Evolutionary conservation across 169 alveolate species (phyloP).

Genomic region (Plasmodium billcollinsi): DNA sequence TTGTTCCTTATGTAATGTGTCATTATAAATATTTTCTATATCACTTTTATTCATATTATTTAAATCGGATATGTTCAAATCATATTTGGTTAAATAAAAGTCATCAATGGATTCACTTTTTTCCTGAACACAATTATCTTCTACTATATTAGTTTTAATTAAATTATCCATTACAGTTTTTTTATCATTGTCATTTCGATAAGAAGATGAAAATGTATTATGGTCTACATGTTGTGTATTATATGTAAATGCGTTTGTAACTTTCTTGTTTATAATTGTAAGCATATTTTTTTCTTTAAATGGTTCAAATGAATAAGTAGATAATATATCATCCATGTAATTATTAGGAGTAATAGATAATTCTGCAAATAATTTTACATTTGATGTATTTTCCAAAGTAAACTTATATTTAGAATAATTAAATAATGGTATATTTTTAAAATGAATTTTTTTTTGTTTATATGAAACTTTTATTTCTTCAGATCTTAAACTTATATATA

Average conservation of each 20-base stretch:
- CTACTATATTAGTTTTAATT: background rate
- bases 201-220: background rate
- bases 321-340: slow-evolving; percentile 47
- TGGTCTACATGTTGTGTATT: background rate
- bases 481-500: slow-evolving; percentile 61
- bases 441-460: slow-evolving; percentile 58
- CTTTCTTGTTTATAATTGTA: slow-evolving; percentile 9
- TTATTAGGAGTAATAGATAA: slow-evolving; percentile 36
- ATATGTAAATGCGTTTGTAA: background rate
- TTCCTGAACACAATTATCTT: background rate
- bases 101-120: slow-evolving; percentile 35
- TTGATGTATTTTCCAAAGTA: slow-evolving; percentile 41
- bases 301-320: slow-evolving; percentile 58
- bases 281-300: slow-evolving; percentile 40
- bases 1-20: background rate
- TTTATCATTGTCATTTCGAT: background rate
- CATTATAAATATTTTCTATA: slow-evolving; percentile 6
- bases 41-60: background rate
- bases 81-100: slow-evolving; percentile 56
- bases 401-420: slow-evolving; percentile 62
- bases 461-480: slow-evolving; percentile 67
- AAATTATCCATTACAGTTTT: background rate
- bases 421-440: slow-evolving; percentile 64
- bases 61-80: slow-evolving; percentile 33
- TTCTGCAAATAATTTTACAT: slow-evolving; percentile 41